Evolutionary conservation across 2,329 filamentous ascomycete genomes (phyloP).

Genomic region (Alternaria sp.): DNA sequence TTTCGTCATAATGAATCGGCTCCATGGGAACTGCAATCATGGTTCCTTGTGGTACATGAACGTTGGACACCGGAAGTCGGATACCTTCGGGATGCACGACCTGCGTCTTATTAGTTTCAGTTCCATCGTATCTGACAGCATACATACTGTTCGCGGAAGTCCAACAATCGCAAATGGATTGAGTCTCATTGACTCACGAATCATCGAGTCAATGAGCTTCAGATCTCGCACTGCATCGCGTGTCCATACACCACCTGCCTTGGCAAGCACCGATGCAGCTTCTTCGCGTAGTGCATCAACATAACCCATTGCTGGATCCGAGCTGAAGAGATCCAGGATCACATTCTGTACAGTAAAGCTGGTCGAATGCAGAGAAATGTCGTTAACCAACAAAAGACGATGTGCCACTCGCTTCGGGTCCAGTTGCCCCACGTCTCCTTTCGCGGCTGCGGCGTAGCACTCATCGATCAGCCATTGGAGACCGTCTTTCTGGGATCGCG

Average conservation of each 20-base stretch:
- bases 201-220: conserved; percentile 25
- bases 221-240: conserved; percentile 22
- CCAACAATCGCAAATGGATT: conserved; percentile 24
- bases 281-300: conserved; percentile 24
- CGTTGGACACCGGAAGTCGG: conserved; percentile 12
- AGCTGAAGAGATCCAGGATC: conserved; percentile 26
- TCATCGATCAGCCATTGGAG: conserved; percentile 31
- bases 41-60: conserved; percentile 22
- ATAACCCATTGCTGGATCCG: conserved; percentile 20
- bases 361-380: conserved; percentile 26
- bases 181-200: conserved; percentile 27
- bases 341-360: conserved; percentile 26
- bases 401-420: conserved; percentile 24
- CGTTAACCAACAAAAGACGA: conserved; percentile 26
- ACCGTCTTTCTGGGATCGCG: conserved; percentile 19
- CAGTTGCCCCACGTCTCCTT: conserved; percentile 20
- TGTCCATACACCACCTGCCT: conserved; percentile 20
- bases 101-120: conserved; percentile 9
- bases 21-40: conserved; percentile 26
- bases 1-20: conserved; percentile 22
- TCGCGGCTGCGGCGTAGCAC: conserved; percentile 17
- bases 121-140: neutral
- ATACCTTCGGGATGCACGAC: conserved; percentile 24
- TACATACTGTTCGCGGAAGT: conserved; percentile 23
- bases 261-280: conserved; percentile 15